Percentiles rank a stretch among this genome's conserved stretches.
Evolutionary conservation across 2,329 filamentous ascomycete genomes (phyloP).

Genomic region (Bimuria novae-zelandiae): DNA sequence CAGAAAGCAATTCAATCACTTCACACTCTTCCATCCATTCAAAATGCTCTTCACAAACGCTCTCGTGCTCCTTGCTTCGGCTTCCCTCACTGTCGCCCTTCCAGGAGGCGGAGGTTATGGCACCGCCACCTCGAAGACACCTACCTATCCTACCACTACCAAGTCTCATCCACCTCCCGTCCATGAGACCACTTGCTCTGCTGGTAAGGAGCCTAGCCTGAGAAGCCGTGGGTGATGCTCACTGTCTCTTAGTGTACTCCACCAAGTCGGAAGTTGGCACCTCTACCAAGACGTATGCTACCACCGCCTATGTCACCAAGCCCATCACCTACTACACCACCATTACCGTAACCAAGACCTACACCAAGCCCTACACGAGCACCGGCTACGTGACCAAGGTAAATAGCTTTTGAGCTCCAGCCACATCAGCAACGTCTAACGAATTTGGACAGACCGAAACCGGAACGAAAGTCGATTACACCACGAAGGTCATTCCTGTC

Average conservation of each 20-base stretch:
- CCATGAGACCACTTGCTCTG: slow-evolving; percentile 21
- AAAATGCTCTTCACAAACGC: slow-evolving; percentile 28
- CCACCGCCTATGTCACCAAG: slow-evolving; percentile 18
- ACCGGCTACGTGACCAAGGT: slow-evolving; percentile 16
- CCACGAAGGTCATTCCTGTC: slow-evolving; percentile 19
- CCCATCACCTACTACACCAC: slow-evolving; percentile 21
- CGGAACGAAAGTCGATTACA: slow-evolving; percentile 7
- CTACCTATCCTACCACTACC: no score
- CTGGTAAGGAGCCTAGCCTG: slow-evolving; percentile 11
- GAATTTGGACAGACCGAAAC: slow-evolving; percentile 10
- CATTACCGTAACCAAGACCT: slow-evolving; percentile 14
- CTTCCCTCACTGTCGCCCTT: slow-evolving; percentile 19
- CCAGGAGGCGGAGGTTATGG: slow-evolving; percentile 15
- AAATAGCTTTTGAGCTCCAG: background rate
- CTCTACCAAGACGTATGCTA: slow-evolving; percentile 16
- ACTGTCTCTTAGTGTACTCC: slow-evolving; percentile 15
- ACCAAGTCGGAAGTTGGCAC: slow-evolving; percentile 18
- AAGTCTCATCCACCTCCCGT: slow-evolving; percentile 6
- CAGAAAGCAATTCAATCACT: background rate
- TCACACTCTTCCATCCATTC: slow-evolving; percentile 1
- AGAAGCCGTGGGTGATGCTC: background rate
- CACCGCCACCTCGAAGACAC: no score
- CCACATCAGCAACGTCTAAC: background rate
- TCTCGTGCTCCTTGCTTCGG: slow-evolving; percentile 24
- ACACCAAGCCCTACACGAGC: slow-evolving; percentile 17